Evolutionary conservation across 2,329 filamentous ascomycete species (phyloP), one percentile per base, ranked within the genome.

Genomic region (Colletotrichum sojae): DNA sequence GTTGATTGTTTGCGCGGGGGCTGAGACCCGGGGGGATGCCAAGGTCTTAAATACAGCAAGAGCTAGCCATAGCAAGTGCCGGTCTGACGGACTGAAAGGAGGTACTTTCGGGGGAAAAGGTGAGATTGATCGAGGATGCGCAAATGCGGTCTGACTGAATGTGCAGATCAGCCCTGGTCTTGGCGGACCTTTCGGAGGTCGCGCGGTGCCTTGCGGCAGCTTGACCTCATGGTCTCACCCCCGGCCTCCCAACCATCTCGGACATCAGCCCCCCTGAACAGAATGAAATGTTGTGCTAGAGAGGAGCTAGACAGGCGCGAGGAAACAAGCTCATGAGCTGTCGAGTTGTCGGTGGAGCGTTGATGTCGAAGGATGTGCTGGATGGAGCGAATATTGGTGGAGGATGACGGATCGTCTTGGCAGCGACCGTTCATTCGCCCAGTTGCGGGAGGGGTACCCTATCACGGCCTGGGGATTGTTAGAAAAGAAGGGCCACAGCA

Each of bases 11-110:
- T 40, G 2, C 20, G 20, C 46, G n/a, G 15, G 31, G 15, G 15
- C 49, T 8, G 31, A 45, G 39, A 36, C 31, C 31, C 9, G 39
- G 27, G 18, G 46, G 46, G 20, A 12, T 45, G 59, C 57, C 31
- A 55, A 36, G 36, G 58, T 53, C 39, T 61, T 54, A 53, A 59
- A 58, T 49, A 52, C 40, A 43, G 40, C 31, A 36, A 36, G 8
- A 36, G 31, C 31, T 36, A 36, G 31, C 31, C 10, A 6, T 10
- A 36, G 31, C 31, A 43, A 43, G 40, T 43, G 40, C 40, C 40
- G 40, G 31, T 43, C 40, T 43, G 40, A 43, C 40, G 16, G 27
- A 31, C 31, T 8, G 6, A 36, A 8, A 10, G 8, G 31, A 43
- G 15, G 40, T 43, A 43, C 40, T n/a, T 43, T 43, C 13, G 40